These are phyloP conservation scores for Gossypium raimondii DNA, from an alignment of 345 rosid genomes.

Conservation along the genomic window DNA sequence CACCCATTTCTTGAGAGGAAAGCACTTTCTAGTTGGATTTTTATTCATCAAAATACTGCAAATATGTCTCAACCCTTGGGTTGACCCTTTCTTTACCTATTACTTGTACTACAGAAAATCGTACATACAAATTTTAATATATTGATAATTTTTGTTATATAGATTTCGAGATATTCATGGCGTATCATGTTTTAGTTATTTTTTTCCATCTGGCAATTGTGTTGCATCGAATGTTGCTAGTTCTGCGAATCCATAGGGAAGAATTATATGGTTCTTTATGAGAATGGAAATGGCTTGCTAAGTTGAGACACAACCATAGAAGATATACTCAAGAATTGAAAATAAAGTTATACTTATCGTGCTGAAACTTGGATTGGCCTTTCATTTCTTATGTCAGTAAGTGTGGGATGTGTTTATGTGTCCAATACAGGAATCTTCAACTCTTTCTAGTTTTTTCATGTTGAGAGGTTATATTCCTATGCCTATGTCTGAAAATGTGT, in stretches of 20 bases:
- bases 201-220: neutral
- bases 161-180: too few species aligned
- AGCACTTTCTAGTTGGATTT: neutral
- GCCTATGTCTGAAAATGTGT: too few species aligned
- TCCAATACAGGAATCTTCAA: neutral
- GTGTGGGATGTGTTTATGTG: neutral
- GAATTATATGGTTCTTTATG: neutral
- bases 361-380: neutral
- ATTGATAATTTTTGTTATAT: too few species aligned
- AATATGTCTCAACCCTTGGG: neutral
- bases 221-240: neutral
- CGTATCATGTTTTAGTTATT: neutral
- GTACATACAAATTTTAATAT: too few species aligned
- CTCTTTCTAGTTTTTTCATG: too few species aligned
- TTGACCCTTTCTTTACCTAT: neutral
- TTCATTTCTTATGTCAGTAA: too few species aligned
- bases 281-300: neutral
- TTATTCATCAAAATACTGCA: neutral
- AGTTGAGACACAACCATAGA: neutral
- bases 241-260: neutral
- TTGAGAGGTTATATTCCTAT: too few species aligned
- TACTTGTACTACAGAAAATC: neutral
- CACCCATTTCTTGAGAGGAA: neutral
- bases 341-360: neutral
- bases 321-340: neutral